Conservation (phyloP, 495 filamentous ascomycete species). For the Hypoxylon fuscum region DNA sequence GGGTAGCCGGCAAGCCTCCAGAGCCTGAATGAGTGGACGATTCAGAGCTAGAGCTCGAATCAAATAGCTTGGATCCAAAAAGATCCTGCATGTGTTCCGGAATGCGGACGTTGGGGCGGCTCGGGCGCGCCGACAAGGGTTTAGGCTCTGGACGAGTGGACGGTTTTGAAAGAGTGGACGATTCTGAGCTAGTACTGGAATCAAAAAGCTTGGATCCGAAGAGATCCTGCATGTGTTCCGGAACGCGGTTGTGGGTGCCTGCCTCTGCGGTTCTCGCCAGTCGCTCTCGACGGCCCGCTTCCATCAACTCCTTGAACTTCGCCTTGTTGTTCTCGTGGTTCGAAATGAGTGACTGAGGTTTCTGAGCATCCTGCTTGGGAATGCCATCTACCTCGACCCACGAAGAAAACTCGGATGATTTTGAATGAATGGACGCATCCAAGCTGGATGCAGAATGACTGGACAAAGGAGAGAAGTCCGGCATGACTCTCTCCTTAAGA, state of each 20-base stretch:
- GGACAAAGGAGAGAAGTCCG: conserved; percentile 1
- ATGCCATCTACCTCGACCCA: background rate
- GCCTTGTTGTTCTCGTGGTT: too few relatives aligned
- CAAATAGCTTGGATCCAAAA: background rate
- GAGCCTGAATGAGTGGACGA: too few relatives aligned
- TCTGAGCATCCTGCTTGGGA: background rate
- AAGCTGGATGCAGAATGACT: conserved; percentile 1
- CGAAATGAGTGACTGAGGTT: too few relatives aligned
- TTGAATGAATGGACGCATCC: background rate
- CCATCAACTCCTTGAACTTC: background rate
- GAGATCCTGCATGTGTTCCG: background rate
- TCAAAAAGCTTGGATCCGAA: background rate
- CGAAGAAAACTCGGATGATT: background rate
- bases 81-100: background rate
- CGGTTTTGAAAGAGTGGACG: too few relatives aligned
- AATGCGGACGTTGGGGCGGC: too few relatives aligned
- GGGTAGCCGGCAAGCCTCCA: too few relatives aligned
- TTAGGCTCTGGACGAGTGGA: too few relatives aligned
- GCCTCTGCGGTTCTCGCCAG: background rate
- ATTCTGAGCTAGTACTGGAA: background rate
- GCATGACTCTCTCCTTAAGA: background rate
- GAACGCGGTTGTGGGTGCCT: background rate
- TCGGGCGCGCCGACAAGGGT: too few relatives aligned
- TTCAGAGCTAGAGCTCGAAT: background rate
- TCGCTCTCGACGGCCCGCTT: background rate